These are phyloP conservation scores for Spergularia azorica DNA, from an alignment of 179 eudicot genomes.

Conservation along the genomic window DNA sequence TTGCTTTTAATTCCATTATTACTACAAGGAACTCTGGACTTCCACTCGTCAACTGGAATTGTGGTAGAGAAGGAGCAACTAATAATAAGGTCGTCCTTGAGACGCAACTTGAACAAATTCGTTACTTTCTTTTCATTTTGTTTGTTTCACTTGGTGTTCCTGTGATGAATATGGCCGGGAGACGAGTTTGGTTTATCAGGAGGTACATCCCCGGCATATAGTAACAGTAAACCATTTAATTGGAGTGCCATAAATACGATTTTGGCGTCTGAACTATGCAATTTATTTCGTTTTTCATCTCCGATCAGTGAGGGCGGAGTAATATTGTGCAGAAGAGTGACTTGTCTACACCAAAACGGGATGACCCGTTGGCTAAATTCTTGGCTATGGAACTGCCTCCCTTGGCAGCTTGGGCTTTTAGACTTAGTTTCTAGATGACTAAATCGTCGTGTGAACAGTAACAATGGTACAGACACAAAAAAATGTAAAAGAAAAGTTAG, in stretches of 20 bases:
- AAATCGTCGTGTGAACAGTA: too few relatives aligned
- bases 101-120: slow-evolving; percentile 77
- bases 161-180: slow-evolving; percentile 90
- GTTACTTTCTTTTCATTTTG: slow-evolving; percentile 73
- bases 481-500: too few relatives aligned
- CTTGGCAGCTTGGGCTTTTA: slow-evolving; percentile 26
- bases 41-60: slow-evolving; percentile 93
- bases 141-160: slow-evolving; percentile 83
- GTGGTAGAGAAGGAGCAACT: slow-evolving; percentile 95
- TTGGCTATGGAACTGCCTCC: slow-evolving; percentile 72
- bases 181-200: slow-evolving; percentile 93
- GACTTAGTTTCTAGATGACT: too few relatives aligned
- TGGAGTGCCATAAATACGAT: slow-evolving; percentile 69
- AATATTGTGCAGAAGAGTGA: slow-evolving; percentile 71
- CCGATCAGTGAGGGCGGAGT: slow-evolving; percentile 54
- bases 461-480: too few relatives aligned
- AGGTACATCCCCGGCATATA: slow-evolving; percentile 50
- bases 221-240: slow-evolving; percentile 58
- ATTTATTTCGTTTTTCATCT: slow-evolving; percentile 69
- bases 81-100: slow-evolving; percentile 58
- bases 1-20: slow-evolving; percentile 67
- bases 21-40: slow-evolving; percentile 62
- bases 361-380: slow-evolving; percentile 66
- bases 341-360: slow-evolving; percentile 71
- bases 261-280: slow-evolving; percentile 61